Evolutionary conservation across 345 rosid genomes (phyloP).

Genomic region (Angophora floribunda): DNA sequence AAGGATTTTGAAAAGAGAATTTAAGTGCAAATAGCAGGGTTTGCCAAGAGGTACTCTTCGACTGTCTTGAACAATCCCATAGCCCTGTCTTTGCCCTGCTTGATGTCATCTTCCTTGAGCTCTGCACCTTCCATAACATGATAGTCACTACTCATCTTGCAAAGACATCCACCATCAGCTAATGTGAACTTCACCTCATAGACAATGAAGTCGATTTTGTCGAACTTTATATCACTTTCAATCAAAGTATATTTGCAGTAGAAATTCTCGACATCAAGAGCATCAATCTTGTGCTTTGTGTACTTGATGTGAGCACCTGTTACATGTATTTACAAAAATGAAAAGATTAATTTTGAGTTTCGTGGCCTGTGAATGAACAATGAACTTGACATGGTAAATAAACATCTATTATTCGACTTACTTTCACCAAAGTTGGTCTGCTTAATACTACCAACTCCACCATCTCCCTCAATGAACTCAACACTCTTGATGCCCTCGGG

Average conservation of each 20-base stretch:
- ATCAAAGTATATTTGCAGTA: constrained; percentile 1
- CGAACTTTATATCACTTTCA: not conserved
- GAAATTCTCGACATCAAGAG: not conserved
- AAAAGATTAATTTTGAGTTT: not conserved
- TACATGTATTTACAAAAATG: not conserved
- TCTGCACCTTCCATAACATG: not conserved
- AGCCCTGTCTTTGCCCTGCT: not conserved
- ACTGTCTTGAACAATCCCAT: constrained; percentile 9
- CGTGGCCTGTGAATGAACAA: not conserved
- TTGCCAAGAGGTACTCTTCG: constrained; percentile 12
- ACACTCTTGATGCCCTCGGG: not conserved
- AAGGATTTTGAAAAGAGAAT: not conserved
- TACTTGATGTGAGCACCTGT: not conserved
- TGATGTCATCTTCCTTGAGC: constrained; percentile 8
- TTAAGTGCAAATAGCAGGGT: constrained; percentile 2
- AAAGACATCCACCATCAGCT: not conserved
- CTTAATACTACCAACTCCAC: not conserved
- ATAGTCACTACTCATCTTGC: constrained; percentile 3
- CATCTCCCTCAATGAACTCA: not conserved
- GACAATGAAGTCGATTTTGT: not conserved
- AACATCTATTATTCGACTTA: not conserved
- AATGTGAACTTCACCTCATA: constrained; percentile 1
- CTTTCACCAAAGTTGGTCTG: not conserved
- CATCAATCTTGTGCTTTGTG: constrained; percentile 1
- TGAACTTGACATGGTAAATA: not conserved